Evolutionary conservation across 73 alveolate genomes (phyloP).

Genomic region (Tetrahymena thermophila): DNA sequence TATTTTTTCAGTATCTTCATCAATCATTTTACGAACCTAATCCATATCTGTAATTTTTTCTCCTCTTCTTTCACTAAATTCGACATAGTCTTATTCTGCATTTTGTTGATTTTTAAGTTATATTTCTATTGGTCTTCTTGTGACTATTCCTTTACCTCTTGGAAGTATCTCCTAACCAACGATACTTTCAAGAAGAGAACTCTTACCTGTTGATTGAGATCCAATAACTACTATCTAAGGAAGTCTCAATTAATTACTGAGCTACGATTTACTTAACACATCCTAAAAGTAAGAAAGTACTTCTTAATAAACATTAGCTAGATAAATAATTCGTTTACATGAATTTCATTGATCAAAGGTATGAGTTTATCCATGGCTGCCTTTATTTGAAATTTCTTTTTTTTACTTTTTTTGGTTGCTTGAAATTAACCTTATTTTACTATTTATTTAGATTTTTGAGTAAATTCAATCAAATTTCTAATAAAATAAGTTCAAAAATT

Average conservation of each 20-base stretch:
- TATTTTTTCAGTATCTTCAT: slow-evolving; percentile 58
- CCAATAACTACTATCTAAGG: slow-evolving; percentile 72
- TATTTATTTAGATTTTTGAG: background rate
- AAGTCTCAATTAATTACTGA: slow-evolving; percentile 13
- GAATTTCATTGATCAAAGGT: slow-evolving; percentile 49
- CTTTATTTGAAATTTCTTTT: background rate
- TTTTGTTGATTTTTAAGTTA: slow-evolving; percentile 28
- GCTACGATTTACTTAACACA: slow-evolving; percentile 15
- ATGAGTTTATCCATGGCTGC: slow-evolving; percentile 38
- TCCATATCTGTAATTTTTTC: slow-evolving; percentile 62
- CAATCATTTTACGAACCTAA: slow-evolving; percentile 71
- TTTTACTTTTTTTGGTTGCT: background rate
- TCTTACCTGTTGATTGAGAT: slow-evolving; percentile 80
- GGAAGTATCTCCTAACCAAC: slow-evolving; percentile 95
- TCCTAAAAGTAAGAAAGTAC: background rate
- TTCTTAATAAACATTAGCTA: background rate
- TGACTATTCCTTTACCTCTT: slow-evolving; percentile 94
- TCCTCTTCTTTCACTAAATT: slow-evolving; percentile 62
- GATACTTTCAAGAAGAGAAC: slow-evolving; percentile 86
- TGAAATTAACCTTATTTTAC: background rate
- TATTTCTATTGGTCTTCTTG: slow-evolving; percentile 89
- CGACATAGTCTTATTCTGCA: slow-evolving; percentile 49
- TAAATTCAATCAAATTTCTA: background rate
- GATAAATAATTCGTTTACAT: background rate
- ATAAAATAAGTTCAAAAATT: background rate